Percentiles rank a stretch among this genome's conserved stretches.
Evolutionary conservation across 495 filamentous ascomycete genomes (phyloP).

Genomic region (Neurospora africana): DNA sequence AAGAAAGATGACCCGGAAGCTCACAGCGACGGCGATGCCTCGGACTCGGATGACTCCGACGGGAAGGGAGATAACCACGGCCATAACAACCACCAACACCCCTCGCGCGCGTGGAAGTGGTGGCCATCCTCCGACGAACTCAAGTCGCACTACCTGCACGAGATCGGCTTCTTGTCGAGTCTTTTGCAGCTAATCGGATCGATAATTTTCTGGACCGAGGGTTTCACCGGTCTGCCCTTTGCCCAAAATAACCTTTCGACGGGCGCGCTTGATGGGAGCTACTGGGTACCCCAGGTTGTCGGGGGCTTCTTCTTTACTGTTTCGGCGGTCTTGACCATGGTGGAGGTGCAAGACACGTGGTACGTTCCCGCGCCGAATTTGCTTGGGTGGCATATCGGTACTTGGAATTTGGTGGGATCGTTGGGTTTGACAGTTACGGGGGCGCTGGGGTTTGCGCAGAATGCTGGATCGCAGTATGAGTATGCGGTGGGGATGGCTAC

Average conservation of each 20-base stretch:
- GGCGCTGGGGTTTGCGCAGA: constrained; percentile 42
- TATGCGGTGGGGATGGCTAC: constrained; percentile 50
- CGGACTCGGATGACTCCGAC: neutral
- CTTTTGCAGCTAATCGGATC: constrained; percentile 50
- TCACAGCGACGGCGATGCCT: neutral
- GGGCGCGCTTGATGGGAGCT: constrained; percentile 39
- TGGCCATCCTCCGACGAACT: constrained; percentile 48
- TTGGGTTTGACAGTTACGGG: constrained; percentile 62
- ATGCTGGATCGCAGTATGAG: constrained; percentile 33
- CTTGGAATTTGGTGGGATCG: constrained; percentile 40
- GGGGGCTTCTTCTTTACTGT: constrained; percentile 56
- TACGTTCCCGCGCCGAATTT: constrained; percentile 39
- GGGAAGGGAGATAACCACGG: neutral
- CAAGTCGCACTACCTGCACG: constrained; percentile 51
- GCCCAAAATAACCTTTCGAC: constrained; percentile 35
- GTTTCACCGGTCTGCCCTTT: constrained; percentile 52
- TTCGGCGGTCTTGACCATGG: constrained; percentile 50
- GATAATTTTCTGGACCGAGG: constrained; percentile 58
- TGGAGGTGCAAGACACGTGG: constrained; percentile 62
- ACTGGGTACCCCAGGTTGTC: constrained; percentile 59
- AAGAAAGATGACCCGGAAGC: neutral
- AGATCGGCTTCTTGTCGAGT: constrained; percentile 60
- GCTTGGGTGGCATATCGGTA: constrained; percentile 45
- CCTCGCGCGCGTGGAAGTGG: constrained; percentile 44
- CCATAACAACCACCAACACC: neutral